Base-by-base conservation (phyloP, 345 rosid genomes). In the Dimocarpus longan region DNA sequence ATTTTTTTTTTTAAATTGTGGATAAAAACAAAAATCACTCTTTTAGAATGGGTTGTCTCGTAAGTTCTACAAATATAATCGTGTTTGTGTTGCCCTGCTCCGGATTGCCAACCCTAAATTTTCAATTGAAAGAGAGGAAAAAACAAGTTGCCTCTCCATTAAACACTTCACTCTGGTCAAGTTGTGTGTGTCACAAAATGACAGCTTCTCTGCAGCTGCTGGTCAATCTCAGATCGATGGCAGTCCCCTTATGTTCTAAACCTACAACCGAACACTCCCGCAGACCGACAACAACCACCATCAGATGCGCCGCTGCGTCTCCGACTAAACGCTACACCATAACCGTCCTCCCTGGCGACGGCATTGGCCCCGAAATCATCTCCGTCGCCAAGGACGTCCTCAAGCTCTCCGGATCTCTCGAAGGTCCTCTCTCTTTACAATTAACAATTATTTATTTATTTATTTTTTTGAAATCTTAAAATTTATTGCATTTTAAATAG, bases 331-430 rank as follows among this genome's bases (percentile, higher is more conserved):
- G 87, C 75, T 93, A 93, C 87, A 82, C 84, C 82, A 90, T 95
- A 66, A 92, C 95, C 81, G 89, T 95, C 42, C 97, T 95, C 43
- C 97, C 98, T 44, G 99, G 98, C 59, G 99, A 95, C 67, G 98
- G 99, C n/a, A 95, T 95, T 76, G 98, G 99, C 79, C 99, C 99
- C 15, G 97, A 95, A 83, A 96, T 93, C 80, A 84, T 90, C 82
- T 85, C 91, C 76, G 91, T 92, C 21, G 92, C 98, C 76, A 92
- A 87, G 77, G 85, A 84, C 63, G 95, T 90, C 68, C 96, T 95
- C 76, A 85, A 80, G 67, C 91, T 91, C 66, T 89, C 91, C 18
- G 98, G 95, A 26, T 86, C 91, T 56, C 86, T 92, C 1, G 95
- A 95, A 91, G 98, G 99, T 89, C 40, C 50, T 77, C 56, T 66